These are phyloP conservation scores for Trypanosoma rangeli DNA, from an alignment of 208 protist species.

Conservation along the genomic window DNA sequence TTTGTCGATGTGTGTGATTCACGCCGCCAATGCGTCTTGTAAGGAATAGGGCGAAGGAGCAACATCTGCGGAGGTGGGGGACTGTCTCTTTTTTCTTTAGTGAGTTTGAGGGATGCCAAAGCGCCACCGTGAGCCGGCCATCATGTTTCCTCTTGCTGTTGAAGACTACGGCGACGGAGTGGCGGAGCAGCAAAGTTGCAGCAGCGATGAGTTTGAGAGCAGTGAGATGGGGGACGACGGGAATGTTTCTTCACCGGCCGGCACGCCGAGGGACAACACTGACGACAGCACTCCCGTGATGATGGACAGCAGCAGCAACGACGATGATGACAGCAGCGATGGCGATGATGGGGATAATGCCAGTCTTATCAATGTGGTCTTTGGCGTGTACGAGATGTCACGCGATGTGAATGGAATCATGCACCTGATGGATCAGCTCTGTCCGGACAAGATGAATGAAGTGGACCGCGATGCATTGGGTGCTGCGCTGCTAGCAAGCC, in stretches of 20 bases:
- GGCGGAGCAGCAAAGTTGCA: slow-evolving; percentile 9
- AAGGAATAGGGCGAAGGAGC: not conserved
- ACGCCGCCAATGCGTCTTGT: too few species aligned
- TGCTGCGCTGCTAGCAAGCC: slow-evolving; percentile 52
- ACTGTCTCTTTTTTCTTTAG: not conserved
- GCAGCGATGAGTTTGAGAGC: slow-evolving; percentile 36
- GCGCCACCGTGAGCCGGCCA: slow-evolving; percentile 72
- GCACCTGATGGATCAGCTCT: slow-evolving; percentile 86
- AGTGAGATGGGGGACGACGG: slow-evolving; percentile 57
- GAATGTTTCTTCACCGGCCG: slow-evolving; percentile 41
- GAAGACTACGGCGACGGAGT: slow-evolving; percentile 34
- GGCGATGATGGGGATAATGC: slow-evolving; percentile 26
- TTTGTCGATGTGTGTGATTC: too few species aligned
- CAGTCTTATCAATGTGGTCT: slow-evolving; percentile 75
- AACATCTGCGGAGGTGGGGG: not conserved
- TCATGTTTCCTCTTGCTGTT: slow-evolving; percentile 37
- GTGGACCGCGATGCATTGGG: slow-evolving; percentile 82
- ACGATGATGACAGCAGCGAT: slow-evolving; percentile 21
- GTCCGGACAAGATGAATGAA: slow-evolving; percentile 83
- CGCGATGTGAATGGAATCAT: slow-evolving; percentile 67
- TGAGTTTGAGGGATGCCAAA: slow-evolving; percentile 50
- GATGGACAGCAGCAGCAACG: slow-evolving; percentile 28
- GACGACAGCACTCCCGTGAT: slow-evolving; percentile 4
- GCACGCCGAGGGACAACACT: slow-evolving; percentile 27
- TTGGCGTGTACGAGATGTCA: slow-evolving; percentile 87